Evolutionary conservation across 352 stramenopile species (phyloP).

Genomic region (Phytophthora litchii): DNA sequence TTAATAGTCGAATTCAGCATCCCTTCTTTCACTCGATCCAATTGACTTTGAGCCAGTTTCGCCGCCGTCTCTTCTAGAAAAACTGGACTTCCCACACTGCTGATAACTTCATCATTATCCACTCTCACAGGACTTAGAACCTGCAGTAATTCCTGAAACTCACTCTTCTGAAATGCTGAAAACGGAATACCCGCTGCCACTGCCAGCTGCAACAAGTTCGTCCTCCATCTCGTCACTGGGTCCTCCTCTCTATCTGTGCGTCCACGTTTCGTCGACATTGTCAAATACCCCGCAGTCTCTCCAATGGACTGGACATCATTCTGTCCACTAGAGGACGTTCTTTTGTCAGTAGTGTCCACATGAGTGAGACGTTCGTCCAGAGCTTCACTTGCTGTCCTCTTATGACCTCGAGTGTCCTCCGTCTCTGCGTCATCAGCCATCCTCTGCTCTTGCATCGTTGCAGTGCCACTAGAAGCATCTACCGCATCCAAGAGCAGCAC

Average conservation of each 20-base stretch:
- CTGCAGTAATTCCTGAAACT: slow-evolving; percentile 53
- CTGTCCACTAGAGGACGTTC: slow-evolving; percentile 10
- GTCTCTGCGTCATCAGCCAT: slow-evolving; percentile 10
- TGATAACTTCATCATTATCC: slow-evolving; percentile 18
- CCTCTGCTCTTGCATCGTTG: slow-evolving; percentile 8
- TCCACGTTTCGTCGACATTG: slow-evolving; percentile 17
- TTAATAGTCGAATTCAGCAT: slow-evolving; percentile 87
- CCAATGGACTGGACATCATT: not conserved
- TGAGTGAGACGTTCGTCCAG: slow-evolving; percentile 13
- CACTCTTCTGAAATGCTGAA: slow-evolving; percentile 42
- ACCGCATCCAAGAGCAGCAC: slow-evolving; percentile 32
- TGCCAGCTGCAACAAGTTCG: slow-evolving; percentile 36
- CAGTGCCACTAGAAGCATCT: not conserved
- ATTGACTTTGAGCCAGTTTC: slow-evolving; percentile 50
- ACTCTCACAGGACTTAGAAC: slow-evolving; percentile 22
- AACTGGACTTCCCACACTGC: slow-evolving; percentile 27
- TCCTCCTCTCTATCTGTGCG: slow-evolving; percentile 24
- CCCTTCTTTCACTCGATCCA: slow-evolving; percentile 81
- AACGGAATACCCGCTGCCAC: slow-evolving; percentile 48
- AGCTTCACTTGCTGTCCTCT: slow-evolving; percentile 27
- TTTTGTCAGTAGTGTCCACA: slow-evolving; percentile 9
- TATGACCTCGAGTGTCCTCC: slow-evolving; percentile 4
- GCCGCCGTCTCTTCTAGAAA: slow-evolving; percentile 50
- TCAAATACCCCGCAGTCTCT: slow-evolving; percentile 11
- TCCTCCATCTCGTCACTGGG: slow-evolving; percentile 23